Evolutionary conservation across 441 rosid species (phyloP).

Genomic region (Erodium chrysanthum): DNA sequence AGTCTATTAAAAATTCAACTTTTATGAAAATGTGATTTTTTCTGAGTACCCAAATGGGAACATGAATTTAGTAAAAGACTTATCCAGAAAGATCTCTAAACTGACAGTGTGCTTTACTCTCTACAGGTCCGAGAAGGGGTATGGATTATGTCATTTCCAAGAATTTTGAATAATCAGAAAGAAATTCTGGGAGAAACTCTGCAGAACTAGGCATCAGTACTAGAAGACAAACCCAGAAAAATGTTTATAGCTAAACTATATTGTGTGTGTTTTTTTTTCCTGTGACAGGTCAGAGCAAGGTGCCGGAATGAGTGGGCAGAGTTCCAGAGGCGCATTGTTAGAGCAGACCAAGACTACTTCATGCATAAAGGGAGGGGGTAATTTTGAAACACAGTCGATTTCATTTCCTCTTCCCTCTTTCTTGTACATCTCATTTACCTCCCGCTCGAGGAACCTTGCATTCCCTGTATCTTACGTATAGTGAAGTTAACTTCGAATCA

Average conservation of each 20-base stretch:
- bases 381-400: neutral
- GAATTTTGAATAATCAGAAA: neutral
- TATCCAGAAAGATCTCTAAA: no score
- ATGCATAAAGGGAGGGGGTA: neutral
- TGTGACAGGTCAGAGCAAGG: conserved; percentile 1
- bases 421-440: neutral
- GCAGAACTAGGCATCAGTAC: neutral
- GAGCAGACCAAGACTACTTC: conserved; percentile 6
- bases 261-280: neutral
- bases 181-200: no score
- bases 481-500: no score
- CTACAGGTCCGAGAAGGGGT: neutral
- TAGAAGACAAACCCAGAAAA: neutral
- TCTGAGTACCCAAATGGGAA: no score
- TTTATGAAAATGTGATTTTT: neutral
- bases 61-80: neutral
- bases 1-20: neutral
- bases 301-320: conserved; percentile 8
- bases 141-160: neutral
- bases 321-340: neutral
- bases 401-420: neutral
- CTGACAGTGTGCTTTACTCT: neutral
- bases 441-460: neutral
- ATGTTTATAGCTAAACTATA: neutral
- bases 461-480: neutral